Conservation (phyloP, 2,329 filamentous ascomycete genomes). For the Xylariales sp. region DNA sequence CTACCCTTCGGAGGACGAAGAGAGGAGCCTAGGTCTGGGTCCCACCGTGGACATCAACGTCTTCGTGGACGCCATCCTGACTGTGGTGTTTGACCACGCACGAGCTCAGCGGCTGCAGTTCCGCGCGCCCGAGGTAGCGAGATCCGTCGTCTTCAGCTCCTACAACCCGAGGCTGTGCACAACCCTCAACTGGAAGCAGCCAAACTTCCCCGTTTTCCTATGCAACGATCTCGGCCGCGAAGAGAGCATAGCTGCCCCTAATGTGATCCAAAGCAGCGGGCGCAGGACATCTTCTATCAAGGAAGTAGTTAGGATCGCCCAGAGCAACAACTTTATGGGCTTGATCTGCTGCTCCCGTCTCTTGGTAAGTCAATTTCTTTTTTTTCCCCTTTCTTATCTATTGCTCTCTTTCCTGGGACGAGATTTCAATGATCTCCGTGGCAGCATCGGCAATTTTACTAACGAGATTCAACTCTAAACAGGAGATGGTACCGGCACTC, state of each 20-base stretch:
- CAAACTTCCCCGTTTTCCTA: conserved; percentile 93
- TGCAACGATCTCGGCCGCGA: conserved; percentile 85
- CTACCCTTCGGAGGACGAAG: conserved; percentile 75
- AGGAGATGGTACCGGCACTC: conserved; percentile 91
- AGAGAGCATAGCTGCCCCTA: conserved; percentile 33
- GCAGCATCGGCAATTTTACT: conserved; percentile 7
- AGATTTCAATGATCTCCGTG: no score
- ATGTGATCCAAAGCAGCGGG: conserved; percentile 51
- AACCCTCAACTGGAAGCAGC: conserved; percentile 98
- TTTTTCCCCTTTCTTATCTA: background rate
- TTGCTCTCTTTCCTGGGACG: no score
- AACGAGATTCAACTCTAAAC: conserved; percentile 11
- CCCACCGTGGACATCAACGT: conserved; percentile 79
- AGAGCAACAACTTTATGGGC: conserved; percentile 98
- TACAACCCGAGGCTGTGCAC: conserved; percentile 89
- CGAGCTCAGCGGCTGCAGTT: conserved; percentile 59
- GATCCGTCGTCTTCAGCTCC: conserved; percentile 90
- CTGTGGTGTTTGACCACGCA: conserved; percentile 87
- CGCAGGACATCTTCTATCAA: conserved; percentile 82
- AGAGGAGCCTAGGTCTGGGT: conserved; percentile 63
- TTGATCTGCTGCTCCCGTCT: conserved; percentile 84
- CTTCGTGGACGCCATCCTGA: conserved; percentile 79
- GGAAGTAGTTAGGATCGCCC: conserved; percentile 87
- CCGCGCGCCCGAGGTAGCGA: conserved; percentile 64
- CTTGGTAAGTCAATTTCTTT: conserved; percentile 55